phyloP scores from a whole-genome alignment of 2,329 filamentous ascomycete genomes.

The Venturia oleaginea region DNA sequence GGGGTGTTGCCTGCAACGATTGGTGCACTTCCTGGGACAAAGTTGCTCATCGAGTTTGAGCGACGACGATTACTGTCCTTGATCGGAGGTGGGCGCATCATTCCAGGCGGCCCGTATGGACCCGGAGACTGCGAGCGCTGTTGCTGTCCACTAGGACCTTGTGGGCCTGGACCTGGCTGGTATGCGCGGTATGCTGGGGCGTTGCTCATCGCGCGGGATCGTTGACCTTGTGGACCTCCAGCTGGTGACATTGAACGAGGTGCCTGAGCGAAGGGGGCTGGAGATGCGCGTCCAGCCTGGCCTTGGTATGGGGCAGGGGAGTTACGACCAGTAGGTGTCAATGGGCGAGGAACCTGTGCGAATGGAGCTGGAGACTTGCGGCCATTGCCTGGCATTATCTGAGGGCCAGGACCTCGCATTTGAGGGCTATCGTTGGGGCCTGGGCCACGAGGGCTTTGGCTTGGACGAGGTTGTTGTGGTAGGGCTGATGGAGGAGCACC shows the following conservation, averaged over 20 bases:
- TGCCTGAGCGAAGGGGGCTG: constrained; percentile 15
- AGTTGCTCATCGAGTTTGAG: constrained; percentile 29
- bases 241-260: constrained; percentile 15
- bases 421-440: constrained; percentile 25
- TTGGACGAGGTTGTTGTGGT: constrained; percentile 1
- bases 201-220: constrained; percentile 30
- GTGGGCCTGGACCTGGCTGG: constrained; percentile 16
- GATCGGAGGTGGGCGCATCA: constrained; percentile 13
- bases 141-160: constrained; percentile 13
- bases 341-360: constrained; percentile 17
- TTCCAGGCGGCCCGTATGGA: constrained; percentile 26
- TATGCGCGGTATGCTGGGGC: constrained; percentile 22
- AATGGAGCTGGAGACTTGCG: constrained; percentile 21
- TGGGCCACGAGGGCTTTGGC: constrained; percentile 18
- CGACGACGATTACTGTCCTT: constrained; percentile 27
- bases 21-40: constrained; percentile 2
- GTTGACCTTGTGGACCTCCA: constrained; percentile 15
- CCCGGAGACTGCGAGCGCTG: constrained; percentile 32
- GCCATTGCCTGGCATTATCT: constrained; percentile 11
- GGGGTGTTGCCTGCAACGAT: background rate
- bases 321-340: constrained; percentile 15
- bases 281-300: constrained; percentile 15
- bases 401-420: constrained; percentile 23
- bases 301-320: constrained; percentile 21
- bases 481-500: constrained; percentile 34